These are phyloP conservation scores for Boletus semigastroideus DNA, from an alignment of 1,284 basidiomycete genomes.

Conservation along the genomic window DNA sequence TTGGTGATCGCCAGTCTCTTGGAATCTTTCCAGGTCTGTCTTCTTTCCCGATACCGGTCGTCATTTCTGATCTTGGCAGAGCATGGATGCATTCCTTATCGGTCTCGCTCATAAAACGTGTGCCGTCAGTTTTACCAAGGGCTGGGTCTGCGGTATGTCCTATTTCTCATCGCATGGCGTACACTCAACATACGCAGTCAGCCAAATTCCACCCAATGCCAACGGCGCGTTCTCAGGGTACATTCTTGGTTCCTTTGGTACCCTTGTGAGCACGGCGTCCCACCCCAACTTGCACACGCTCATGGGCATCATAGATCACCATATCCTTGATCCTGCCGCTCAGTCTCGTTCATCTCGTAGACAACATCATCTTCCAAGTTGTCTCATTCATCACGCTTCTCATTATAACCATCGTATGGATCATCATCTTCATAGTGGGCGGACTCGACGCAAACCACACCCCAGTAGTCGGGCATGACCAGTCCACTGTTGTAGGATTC, in stretches of 20 bases:
- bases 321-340: slow-evolving; percentile 20
- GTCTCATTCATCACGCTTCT: slow-evolving; percentile 24
- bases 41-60: not conserved
- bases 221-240: slow-evolving; percentile 22
- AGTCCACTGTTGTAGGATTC: slow-evolving; percentile 23
- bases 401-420: slow-evolving; percentile 21
- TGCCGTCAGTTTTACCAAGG: slow-evolving; percentile 25
- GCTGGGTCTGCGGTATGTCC: slow-evolving; percentile 25
- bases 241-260: slow-evolving; percentile 28
- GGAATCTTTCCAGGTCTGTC: slow-evolving; percentile 25
- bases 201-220: slow-evolving; percentile 5
- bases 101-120: slow-evolving; percentile 28
- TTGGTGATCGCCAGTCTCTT: slow-evolving; percentile 26
- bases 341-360: slow-evolving; percentile 25
- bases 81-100: slow-evolving; percentile 28
- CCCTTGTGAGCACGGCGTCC: slow-evolving; percentile 12
- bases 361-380: slow-evolving; percentile 27
- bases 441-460: slow-evolving; percentile 11
- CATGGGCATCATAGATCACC: slow-evolving; percentile 19
- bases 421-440: slow-evolving; percentile 14
- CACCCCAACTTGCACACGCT: not conserved
- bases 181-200: slow-evolving; percentile 11
- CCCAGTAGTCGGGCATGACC: slow-evolving; percentile 14
- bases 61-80: slow-evolving; percentile 1
- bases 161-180: not conserved